Base-by-base conservation (phyloP, 768 basidiomycete genomes). In the Tylopilus felleus region DNA sequence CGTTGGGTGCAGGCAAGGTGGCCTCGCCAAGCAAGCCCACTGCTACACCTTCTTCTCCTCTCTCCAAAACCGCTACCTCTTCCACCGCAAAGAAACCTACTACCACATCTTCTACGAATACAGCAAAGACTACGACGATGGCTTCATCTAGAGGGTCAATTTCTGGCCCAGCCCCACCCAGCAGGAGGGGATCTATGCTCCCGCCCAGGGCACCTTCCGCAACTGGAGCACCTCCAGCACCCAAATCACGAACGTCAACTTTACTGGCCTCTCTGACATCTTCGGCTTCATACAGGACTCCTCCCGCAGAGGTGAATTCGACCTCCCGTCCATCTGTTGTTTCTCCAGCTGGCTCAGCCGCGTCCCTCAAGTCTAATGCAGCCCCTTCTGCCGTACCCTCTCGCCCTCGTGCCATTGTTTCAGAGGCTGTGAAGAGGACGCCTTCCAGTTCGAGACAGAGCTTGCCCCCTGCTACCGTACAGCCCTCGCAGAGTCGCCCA, bases 331-430 rank as follows among this genome's bases (percentile, higher is more conserved):
- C 77, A 42, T 77, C 81, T 33, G 80, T 79, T 22, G 74, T 77
- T 22, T 86, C 86, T 29, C 84, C 86, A 10, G 73, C 76, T 7
- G 77, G 78, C 47, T 80, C 80, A 23, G 69, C 69, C 48, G 70
- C 73, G 16, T 83, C 82, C n/a, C 58, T 74, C 35, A 77, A 74
- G 60, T 77, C 80, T 27, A 66, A 59, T 39, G 65, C 73, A 19
- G 49, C 75, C 8, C 10, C 50, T 12, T 6, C 59, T 28, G 51
- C 72, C n/a, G 56, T 60, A 22, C 59, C 74, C 10, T 47, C 50
- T 44, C 80, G 83, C 19, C 84, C 89, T 53, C 83, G 86, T 58
- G 82, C 86, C 22, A 77, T 82, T 16, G 77, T 90, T 38, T 82
- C 88, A 16, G 88, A 88, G 23, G 80, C 80, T 25, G 77, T 80